A percentile compares a stretch with the other conserved stretches of the same genome.
These are phyloP conservation scores for Trichophyton schoenleinii DNA, from an alignment of 2,329 filamentous ascomycete genomes.

Conservation along the genomic window DNA sequence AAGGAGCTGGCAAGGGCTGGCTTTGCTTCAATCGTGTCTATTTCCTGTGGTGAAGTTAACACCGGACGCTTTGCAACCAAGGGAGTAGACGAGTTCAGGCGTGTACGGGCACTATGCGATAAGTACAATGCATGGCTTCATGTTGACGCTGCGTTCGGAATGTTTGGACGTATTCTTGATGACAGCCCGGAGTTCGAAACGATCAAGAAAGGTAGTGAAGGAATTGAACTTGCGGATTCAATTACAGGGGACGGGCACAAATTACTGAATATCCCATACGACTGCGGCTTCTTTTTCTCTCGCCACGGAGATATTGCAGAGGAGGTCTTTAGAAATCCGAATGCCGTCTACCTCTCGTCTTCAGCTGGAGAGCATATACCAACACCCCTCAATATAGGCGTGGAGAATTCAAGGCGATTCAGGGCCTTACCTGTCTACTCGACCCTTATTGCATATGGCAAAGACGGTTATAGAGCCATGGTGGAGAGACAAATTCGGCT, in stretches of 20 bases:
- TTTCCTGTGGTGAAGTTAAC: conserved; percentile 87
- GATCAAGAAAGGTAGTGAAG: conserved; percentile 42
- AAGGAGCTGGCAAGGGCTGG: conserved; percentile 41
- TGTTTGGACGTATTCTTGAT: conserved; percentile 59
- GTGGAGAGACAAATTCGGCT: conserved; percentile 60
- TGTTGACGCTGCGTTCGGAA: conserved; percentile 79
- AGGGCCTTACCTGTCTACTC: conserved; percentile 82
- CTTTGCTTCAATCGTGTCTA: conserved; percentile 58
- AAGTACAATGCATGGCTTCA: conserved; percentile 72
- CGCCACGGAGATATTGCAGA: conserved; percentile 47
- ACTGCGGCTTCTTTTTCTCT: conserved; percentile 81
- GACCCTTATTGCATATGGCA: conserved; percentile 62
- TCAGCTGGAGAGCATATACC: conserved; percentile 41
- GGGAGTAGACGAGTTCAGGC: conserved; percentile 44
- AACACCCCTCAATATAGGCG: conserved; percentile 73
- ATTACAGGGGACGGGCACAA: conserved; percentile 84
- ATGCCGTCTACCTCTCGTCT: conserved; percentile 62
- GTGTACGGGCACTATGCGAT: conserved; percentile 58
- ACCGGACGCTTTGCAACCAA: conserved; percentile 65
- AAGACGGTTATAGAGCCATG: conserved; percentile 54
- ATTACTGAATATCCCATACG: conserved; percentile 87
- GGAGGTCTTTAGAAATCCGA: conserved; percentile 66
- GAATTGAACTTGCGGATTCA: conserved; percentile 72
- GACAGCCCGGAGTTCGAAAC: conserved; percentile 42
- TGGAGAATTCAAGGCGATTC: conserved; percentile 87